Conservation (phyloP, 805 yeast species). For the Komagataella pseudopastoris region DNA sequence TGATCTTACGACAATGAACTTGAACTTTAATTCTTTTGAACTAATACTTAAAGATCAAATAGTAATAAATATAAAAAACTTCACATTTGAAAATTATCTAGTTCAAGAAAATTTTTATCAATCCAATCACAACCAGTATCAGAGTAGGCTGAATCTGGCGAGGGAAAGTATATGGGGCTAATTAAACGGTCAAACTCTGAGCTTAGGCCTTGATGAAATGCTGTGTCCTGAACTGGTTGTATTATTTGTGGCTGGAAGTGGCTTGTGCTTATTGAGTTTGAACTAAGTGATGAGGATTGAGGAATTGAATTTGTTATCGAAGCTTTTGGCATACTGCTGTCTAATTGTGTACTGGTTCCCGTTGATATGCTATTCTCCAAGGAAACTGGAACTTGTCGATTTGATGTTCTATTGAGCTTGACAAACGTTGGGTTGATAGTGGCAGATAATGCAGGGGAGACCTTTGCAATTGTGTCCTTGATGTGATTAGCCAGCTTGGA, state of each 20-base stretch:
- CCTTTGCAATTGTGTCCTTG: conserved; percentile 27
- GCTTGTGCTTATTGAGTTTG: not conserved
- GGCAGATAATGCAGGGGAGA: conserved; percentile 26
- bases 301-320: not conserved
- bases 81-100: conserved; percentile 14
- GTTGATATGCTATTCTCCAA: not conserved
- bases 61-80: not conserved
- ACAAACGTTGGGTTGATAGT: conserved; percentile 22
- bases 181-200: not conserved
- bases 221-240: not conserved
- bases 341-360: not conserved
- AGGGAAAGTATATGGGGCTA: conserved; percentile 6
- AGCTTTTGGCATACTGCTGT: not conserved
- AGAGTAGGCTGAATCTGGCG: conserved; percentile 7
- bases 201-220: not conserved
- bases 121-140: conserved; percentile 51
- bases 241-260: not conserved
- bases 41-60: not conserved
- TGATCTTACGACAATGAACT: not conserved
- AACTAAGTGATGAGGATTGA: not conserved
- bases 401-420: conserved; percentile 1
- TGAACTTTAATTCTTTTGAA: not conserved
- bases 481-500: conserved; percentile 32
- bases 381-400: not conserved
- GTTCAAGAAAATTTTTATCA: conserved; percentile 30